Evolutionary conservation across 768 basidiomycete genomes (phyloP).

Genomic region (Plicaturopsis crispa): DNA sequence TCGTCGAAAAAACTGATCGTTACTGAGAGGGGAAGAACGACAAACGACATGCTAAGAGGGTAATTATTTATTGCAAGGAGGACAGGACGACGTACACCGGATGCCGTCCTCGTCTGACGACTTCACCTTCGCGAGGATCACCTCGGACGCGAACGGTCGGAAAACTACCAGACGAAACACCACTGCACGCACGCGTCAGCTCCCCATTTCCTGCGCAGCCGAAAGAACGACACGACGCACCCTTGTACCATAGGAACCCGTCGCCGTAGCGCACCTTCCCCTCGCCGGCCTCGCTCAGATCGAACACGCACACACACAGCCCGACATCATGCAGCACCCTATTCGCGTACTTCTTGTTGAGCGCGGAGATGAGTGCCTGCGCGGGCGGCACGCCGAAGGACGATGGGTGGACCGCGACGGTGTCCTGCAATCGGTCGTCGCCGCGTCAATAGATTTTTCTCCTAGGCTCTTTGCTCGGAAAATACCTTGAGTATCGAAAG

Average conservation of each 20-base stretch:
- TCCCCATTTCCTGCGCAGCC: not conserved
- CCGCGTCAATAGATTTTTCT: not conserved
- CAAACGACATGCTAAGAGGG: not conserved
- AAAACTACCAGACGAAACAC: constrained; percentile 88
- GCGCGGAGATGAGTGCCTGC: constrained; percentile 72
- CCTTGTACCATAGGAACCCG: constrained; percentile 91
- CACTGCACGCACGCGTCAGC: constrained; percentile 34
- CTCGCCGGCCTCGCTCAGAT: constrained; percentile 79
- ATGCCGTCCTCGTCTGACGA: constrained; percentile 83
- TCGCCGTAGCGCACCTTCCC: constrained; percentile 94
- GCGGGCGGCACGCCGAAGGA: constrained; percentile 75
- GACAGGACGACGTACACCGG: constrained; percentile 46
- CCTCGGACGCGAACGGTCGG: constrained; percentile 84
- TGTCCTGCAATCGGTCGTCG: constrained; percentile 52
- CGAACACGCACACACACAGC: constrained; percentile 85
- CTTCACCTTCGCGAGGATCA: constrained; percentile 83
- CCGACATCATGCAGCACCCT: constrained; percentile 86
- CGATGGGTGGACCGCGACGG: constrained; percentile 80
- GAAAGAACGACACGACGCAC: constrained; percentile 30
- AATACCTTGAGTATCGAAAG: constrained; percentile 36
- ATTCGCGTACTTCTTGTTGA: constrained; percentile 97
- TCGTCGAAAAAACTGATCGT: constrained; percentile 92
- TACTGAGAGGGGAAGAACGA: constrained; percentile 36
- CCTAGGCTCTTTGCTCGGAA: not conserved
- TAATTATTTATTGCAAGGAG: no score